Conservation (phyloP, 371 early-diverging fungal genomes). For the Mortierella sp. region DNA sequence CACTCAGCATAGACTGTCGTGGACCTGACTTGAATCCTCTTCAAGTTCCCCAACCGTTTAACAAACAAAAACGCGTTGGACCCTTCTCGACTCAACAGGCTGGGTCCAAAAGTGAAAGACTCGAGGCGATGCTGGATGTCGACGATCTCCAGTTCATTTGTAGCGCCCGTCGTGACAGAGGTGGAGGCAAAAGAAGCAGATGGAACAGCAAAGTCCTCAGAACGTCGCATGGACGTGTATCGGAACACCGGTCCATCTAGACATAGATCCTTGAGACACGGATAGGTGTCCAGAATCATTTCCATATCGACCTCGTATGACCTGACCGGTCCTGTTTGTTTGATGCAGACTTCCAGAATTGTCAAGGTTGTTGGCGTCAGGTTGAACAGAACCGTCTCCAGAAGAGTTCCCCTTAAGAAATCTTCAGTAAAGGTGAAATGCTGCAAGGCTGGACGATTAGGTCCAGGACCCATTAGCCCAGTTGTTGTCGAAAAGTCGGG, state of each 20-base stretch:
- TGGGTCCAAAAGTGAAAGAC: background rate
- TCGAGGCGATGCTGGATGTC: background rate
- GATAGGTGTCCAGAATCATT: conserved; percentile 7
- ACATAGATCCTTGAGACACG: background rate
- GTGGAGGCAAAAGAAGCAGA: background rate
- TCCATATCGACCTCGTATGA: conserved; percentile 9
- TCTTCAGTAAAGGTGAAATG: background rate
- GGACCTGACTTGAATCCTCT: background rate
- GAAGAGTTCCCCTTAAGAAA: background rate
- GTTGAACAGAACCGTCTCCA: background rate
- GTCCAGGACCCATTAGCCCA: background rate
- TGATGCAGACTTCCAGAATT: background rate
- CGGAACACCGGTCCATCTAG: background rate
- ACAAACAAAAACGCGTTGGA: background rate
- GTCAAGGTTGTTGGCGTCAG: conserved; percentile 13
- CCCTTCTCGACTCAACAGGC: background rate
- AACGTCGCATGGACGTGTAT: background rate
- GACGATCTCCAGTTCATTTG: background rate
- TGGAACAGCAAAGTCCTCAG: background rate
- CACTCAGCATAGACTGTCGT: background rate
- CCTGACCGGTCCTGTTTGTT: background rate
- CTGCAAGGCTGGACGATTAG: background rate
- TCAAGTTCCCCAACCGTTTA: conserved; percentile 14
- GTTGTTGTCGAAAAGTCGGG: background rate
- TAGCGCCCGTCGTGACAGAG: background rate